A percentile compares a stretch with the other conserved stretches of the same genome.
These are phyloP conservation scores for Mycena amicta DNA, from an alignment of 768 basidiomycete genomes.

Conservation along the genomic window DNA sequence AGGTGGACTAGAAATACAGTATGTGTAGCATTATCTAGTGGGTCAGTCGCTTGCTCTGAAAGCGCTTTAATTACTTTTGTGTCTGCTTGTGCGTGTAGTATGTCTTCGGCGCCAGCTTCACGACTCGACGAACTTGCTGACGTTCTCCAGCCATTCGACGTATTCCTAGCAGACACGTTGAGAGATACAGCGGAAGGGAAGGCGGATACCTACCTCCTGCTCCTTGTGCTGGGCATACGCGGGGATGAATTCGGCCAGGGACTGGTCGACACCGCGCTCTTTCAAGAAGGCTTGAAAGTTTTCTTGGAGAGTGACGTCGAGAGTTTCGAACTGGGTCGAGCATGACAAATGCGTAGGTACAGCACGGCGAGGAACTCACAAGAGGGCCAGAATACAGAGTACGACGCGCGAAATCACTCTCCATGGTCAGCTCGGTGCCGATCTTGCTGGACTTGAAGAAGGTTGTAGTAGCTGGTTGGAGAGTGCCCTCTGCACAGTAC, in stretches of 20 bases:
- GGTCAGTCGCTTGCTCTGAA: too few relatives aligned
- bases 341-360: not conserved
- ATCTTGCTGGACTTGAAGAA: constrained; percentile 75
- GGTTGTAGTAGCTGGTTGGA: constrained; percentile 83
- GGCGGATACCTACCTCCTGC: constrained; percentile 69
- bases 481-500: constrained; percentile 74
- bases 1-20: too few relatives aligned
- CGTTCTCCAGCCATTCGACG: constrained; percentile 80
- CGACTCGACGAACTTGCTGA: constrained; percentile 79
- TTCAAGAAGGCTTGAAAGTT: constrained; percentile 86
- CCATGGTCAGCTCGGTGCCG: constrained; percentile 79
- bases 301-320: constrained; percentile 85
- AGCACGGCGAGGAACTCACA: constrained; percentile 37
- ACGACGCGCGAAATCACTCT: constrained; percentile 92
- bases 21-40: too few relatives aligned
- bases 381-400: constrained; percentile 91
- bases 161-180: constrained; percentile 69
- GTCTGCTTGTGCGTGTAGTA: too few relatives aligned
- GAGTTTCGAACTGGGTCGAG: constrained; percentile 74
- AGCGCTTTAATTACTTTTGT: too few relatives aligned
- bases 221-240: constrained; percentile 90
- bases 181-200: not conserved
- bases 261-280: constrained; percentile 87
- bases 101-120: too few relatives aligned
- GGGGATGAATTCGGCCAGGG: constrained; percentile 82